Base-by-base conservation (phyloP, 768 basidiomycete species). In the Clitopilus passeckerianus region DNA sequence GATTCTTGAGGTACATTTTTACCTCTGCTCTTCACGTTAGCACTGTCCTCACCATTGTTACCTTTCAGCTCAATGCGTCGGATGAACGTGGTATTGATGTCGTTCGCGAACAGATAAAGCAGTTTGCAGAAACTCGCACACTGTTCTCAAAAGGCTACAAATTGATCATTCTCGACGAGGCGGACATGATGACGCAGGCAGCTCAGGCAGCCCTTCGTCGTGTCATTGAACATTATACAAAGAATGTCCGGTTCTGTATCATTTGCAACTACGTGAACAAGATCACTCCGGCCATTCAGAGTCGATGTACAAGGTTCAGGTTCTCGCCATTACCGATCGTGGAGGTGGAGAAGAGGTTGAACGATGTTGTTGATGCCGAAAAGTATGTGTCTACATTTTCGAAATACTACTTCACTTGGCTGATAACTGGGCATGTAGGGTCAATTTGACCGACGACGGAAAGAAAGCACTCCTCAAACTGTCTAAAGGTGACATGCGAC, bases 261-360 rank as follows among this genome's bases (percentile, higher is more conserved):
- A 96, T 99, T 60, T 98, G 97, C 81, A 99, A 99, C 75, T 99
- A 99, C 66, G 97, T 98, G 72, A 98, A 98, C 83, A 98, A 98
- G 74, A 98, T 99, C 67, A 87, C 90, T 0, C 97, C 97, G 1
- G 97, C 97, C 34, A 97, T 99, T 54, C 97, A 99, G 74, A 97
- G 94, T 74, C 90, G 97, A 54, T 98, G 97, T 75, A 99, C 97
- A 6, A 83, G 96, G 44, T 99, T 98, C 76, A 84, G 97, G 53
- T 98, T 99, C 77, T 95, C 93, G 8, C 97, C 97, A 1, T 73
- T 98, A 18, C 93, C 95, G 1, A 86, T 89, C 15, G 64, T 67
- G 8, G 92, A 98, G 71, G 91, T 98, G 1, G 89, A 95, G 76
- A 90, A 87, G 72, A 80, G 94, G 56, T 71, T 98, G 34, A 75